Conservation (phyloP, 345 rosid species). For the Physaria fendleri region DNA sequence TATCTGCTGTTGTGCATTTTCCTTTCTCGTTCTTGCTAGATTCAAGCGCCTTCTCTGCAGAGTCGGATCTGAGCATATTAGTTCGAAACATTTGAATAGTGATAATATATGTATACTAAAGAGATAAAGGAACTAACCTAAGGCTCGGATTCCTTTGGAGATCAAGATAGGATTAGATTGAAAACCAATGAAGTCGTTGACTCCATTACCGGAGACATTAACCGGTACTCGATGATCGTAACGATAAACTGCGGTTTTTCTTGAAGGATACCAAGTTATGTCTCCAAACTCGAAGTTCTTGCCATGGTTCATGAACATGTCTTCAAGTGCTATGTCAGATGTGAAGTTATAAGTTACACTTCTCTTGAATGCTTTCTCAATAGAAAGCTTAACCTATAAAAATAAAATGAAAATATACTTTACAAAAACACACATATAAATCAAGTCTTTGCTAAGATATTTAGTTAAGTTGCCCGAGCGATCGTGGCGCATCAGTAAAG, state of each 20-base stretch:
- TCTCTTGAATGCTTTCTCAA: constrained; percentile 73
- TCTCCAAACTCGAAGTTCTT: constrained; percentile 68
- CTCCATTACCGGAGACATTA: constrained; percentile 47
- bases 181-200: constrained; percentile 67
- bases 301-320: constrained; percentile 51
- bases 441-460: too few relatives aligned
- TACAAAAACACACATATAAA: background rate
- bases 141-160: constrained; percentile 48
- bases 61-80: too few relatives aligned
- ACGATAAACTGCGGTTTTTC: constrained; percentile 60
- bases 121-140: constrained; percentile 38
- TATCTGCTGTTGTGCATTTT: constrained; percentile 47
- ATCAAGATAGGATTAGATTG: constrained; percentile 53
- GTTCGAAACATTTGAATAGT: too few relatives aligned
- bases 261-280: constrained; percentile 85
- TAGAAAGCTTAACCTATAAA: constrained; percentile 52
- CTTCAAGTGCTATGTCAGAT: constrained; percentile 50
- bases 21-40: constrained; percentile 39
- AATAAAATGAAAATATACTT: too few relatives aligned
- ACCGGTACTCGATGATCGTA: constrained; percentile 57
- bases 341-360: constrained; percentile 64
- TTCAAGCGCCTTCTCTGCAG: constrained; percentile 67
- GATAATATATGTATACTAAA: too few relatives aligned
- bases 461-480: too few relatives aligned
- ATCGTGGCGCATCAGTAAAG: too few relatives aligned